Evolutionary conservation across 2,329 filamentous ascomycete species (phyloP), one percentile per base, ranked within the genome.

Genomic region (Lachnellula cervina): DNA sequence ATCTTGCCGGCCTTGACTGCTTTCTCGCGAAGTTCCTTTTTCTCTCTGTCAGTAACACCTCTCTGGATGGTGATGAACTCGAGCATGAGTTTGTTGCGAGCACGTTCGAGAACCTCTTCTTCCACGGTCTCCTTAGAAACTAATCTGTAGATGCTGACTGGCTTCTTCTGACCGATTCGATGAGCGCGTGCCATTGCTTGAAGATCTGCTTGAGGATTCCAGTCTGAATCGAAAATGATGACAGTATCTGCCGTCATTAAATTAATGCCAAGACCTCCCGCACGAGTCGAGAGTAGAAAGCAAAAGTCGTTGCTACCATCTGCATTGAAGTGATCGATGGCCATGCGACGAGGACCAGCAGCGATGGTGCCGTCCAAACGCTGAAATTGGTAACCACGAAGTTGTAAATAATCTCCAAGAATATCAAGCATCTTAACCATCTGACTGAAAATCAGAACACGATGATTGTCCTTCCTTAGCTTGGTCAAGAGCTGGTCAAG

Each of bases 401-500:
- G 82, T 51, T 90, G 89, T 62, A 97, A 83, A 69, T 99, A 99
- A 67, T 99, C 93, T 46, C 90, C 90, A 1, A 99, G 80, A 52
- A 99, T 94, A 68, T 99, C 92, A 21, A 99, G 81, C 89, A 99
- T 97, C 70, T 90, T 95, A 37, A 99, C 95, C 94, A 99, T 99
- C 70, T 99, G 94, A 71, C 93, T 97, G 77, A 99, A 99, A 62
- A 99, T 97, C 60, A 99, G 76, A 13, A 99, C 95, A 53, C 94
- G 89, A 72, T 99, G 94, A 48, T 90, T 90, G 68, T 99, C 94
- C 64, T 87, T 89, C 71, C 88, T 96, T 62, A 99, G 76, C 73
- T 99, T 99, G 5, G 88, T 88, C 11, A 99, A 80, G n/a, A 99
- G 84, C 69, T 92, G 90, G 66, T 99, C 94, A 7, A 99, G 82